A percentile compares a stretch with the other conserved stretches of the same genome.
Evolutionary conservation across 2,329 filamentous ascomycete genomes (phyloP).

Genomic region (Xylariales sp.): DNA sequence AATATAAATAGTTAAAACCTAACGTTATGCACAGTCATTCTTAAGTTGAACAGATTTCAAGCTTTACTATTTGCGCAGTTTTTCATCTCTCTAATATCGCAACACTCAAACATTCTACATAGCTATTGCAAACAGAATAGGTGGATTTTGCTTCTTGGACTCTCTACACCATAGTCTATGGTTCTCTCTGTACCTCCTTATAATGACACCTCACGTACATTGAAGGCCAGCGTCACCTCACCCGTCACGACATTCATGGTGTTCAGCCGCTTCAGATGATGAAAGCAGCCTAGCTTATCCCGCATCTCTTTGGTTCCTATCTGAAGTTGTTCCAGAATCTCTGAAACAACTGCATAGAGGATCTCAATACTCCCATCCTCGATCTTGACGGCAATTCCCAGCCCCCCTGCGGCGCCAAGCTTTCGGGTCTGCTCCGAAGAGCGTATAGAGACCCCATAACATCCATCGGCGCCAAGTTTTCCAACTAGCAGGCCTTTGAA

Average conservation of each 20-base stretch:
- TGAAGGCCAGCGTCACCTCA: slow-evolving; percentile 9
- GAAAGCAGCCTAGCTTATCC: slow-evolving; percentile 25
- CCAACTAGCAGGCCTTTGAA: slow-evolving; percentile 35
- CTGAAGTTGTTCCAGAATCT: slow-evolving; percentile 37
- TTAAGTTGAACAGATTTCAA: too few relatives aligned
- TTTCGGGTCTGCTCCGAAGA: slow-evolving; percentile 28
- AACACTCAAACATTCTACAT: too few relatives aligned
- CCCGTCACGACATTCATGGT: slow-evolving; percentile 34
- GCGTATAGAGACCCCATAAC: slow-evolving; percentile 40
- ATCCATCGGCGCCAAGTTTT: slow-evolving; percentile 45
- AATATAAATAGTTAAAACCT: too few relatives aligned
- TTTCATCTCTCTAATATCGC: too few relatives aligned
- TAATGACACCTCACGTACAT: too few relatives aligned
- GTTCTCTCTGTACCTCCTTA: too few relatives aligned
- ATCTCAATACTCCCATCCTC: slow-evolving; percentile 41
- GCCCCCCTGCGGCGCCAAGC: slow-evolving; percentile 28
- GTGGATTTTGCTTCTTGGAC: too few relatives aligned
- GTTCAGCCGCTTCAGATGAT: slow-evolving; percentile 28
- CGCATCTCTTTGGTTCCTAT: slow-evolving; percentile 29
- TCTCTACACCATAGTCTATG: too few relatives aligned
- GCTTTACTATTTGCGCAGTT: too few relatives aligned
- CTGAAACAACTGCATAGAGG: slow-evolving; percentile 36
- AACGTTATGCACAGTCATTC: too few relatives aligned
- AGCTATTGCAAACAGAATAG: too few relatives aligned
- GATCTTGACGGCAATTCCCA: slow-evolving; percentile 43